These are phyloP conservation scores for Trichoderma oligosporum DNA, from an alignment of 2,329 filamentous ascomycete species.

Conservation along the genomic window DNA sequence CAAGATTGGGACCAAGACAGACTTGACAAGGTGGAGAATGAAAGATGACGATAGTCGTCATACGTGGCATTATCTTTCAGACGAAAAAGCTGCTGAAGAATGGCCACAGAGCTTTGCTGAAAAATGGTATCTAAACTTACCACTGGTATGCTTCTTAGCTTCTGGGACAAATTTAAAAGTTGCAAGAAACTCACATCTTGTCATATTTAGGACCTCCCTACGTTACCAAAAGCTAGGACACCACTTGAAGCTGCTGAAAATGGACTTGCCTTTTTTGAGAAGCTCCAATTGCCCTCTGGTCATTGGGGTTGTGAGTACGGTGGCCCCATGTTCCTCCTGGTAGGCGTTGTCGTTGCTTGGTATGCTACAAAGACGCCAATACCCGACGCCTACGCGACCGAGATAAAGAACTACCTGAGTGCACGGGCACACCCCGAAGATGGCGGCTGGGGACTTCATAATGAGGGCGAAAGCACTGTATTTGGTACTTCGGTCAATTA, in stretches of 20 bases:
- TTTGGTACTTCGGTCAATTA: conserved; percentile 93
- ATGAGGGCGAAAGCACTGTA: conserved; percentile 86
- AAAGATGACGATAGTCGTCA: conserved; percentile 78
- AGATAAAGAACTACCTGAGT: conserved; percentile 90
- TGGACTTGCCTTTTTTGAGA: conserved; percentile 81
- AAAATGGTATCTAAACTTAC: conserved; percentile 79
- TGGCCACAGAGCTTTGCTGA: conserved; percentile 92
- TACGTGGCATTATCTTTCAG: conserved; percentile 88
- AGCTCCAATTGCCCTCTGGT: conserved; percentile 81
- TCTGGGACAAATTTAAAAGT: neutral
- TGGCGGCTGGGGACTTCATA: conserved; percentile 96
- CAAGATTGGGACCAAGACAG: conserved; percentile 59
- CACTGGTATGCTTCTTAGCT: conserved; percentile 54
- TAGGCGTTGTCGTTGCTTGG: conserved; percentile 79
- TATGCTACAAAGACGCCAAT: conserved; percentile 88
- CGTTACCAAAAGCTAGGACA: conserved; percentile 65
- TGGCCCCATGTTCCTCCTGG: conserved; percentile 91
- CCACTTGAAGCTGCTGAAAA: conserved; percentile 77
- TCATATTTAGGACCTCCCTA: conserved; percentile 61
- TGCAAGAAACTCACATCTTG: conserved; percentile 7
- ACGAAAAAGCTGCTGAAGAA: conserved; percentile 62
- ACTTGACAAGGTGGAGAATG: conserved; percentile 79
- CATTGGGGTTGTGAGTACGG: conserved; percentile 98
- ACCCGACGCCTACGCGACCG: conserved; percentile 71
- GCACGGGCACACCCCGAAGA: conserved; percentile 80